Conservation (phyloP, 179 eudicot species). For the Actinidia chinensis region DNA sequence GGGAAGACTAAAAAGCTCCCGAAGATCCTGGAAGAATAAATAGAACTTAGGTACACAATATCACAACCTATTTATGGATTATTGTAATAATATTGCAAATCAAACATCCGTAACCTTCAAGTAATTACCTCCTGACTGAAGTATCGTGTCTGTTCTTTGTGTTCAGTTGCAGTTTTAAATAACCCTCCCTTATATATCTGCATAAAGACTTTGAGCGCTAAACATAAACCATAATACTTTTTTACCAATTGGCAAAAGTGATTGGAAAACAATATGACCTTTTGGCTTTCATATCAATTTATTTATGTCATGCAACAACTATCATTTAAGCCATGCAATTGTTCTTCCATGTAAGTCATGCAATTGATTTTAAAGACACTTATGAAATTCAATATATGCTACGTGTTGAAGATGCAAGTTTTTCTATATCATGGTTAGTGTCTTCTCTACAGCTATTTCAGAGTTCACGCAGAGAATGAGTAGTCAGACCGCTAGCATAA, state of each 20-base stretch:
- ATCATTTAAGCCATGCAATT: not conserved
- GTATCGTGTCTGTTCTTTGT: conserved; percentile 96
- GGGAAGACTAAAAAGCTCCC: conserved; percentile 86
- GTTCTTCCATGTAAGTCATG: not conserved
- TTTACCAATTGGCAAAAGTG: not conserved
- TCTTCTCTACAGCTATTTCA: too few relatives aligned
- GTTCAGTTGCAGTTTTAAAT: conserved; percentile 96
- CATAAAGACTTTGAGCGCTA: conserved; percentile 20
- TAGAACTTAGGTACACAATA: conserved; percentile 1
- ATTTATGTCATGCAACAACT: not conserved
- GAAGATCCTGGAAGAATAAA: conserved; percentile 64
- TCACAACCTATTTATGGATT: not conserved
- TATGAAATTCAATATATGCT: not conserved
- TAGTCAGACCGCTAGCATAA: too few relatives aligned
- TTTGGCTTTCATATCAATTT: too few relatives aligned
- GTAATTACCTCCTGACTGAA: conserved; percentile 80
- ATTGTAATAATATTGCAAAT: not conserved
- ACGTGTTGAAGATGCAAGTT: not conserved
- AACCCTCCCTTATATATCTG: conserved; percentile 98
- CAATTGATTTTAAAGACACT: not conserved
- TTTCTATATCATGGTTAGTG: not conserved
- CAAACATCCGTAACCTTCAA: not conserved
- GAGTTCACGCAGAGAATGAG: too few relatives aligned
- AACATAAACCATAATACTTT: not conserved
- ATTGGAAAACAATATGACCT: too few relatives aligned